Conservation (phyloP, 495 filamentous ascomycete genomes). For the Penicillium malachiteum region DNA sequence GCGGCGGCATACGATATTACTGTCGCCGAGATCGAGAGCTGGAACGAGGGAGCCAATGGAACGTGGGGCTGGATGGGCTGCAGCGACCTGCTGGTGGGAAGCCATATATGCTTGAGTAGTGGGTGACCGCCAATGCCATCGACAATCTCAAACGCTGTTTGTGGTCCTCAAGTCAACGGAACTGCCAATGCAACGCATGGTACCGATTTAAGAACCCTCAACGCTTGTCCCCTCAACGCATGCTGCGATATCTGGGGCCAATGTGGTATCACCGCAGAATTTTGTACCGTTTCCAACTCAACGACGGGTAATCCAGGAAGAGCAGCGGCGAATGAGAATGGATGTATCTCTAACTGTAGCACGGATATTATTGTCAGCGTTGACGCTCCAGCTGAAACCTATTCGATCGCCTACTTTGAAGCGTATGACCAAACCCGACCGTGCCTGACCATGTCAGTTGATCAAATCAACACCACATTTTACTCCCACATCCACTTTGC, state of each 20-base stretch:
- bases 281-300: neutral
- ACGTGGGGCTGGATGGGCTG: conserved; percentile 29
- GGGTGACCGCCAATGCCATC: neutral
- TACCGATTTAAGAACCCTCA: neutral
- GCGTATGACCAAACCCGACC: conserved; percentile 5
- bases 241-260: conserved; percentile 12
- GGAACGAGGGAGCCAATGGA: conserved; percentile 33
- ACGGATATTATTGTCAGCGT: neutral
- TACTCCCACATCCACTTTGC: conserved; percentile 48
- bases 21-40: conserved; percentile 26
- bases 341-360: conserved; percentile 6
- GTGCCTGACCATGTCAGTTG: conserved; percentile 21
- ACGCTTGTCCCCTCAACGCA: conserved; percentile 7
- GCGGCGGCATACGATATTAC: neutral
- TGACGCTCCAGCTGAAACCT: neutral
- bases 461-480: conserved; percentile 14
- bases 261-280: conserved; percentile 1
- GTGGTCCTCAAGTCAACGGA: neutral
- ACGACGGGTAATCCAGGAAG: neutral
- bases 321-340: neutral
- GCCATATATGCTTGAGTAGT: neutral
- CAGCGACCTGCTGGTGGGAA: neutral
- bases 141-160: neutral
- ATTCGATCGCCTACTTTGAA: neutral
- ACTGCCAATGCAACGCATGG: neutral